A percentile compares a stretch with the other conserved stretches of the same genome.
These are phyloP conservation scores for Camellia japonica DNA, from an alignment of 148 eudicot genomes.

Conservation along the genomic window DNA sequence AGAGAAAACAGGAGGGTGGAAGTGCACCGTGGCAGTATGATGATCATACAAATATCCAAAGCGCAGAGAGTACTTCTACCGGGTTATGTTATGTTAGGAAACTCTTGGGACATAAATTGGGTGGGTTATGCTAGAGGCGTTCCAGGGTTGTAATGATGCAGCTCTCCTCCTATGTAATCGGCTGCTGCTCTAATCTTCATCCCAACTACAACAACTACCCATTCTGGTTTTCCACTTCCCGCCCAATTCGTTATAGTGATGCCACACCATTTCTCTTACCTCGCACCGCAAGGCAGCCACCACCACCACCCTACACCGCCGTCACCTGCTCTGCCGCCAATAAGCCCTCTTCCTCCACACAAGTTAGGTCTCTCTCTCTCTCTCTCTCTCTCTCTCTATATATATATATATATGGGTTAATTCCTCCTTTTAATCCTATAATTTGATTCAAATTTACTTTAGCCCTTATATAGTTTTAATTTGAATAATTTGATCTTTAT, in stretches of 20 bases:
- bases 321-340: conserved; percentile 48
- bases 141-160: conserved; percentile 32
- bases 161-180: conserved; percentile 8
- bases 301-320: conserved; percentile 10
- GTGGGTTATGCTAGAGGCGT: too few relatives aligned
- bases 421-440: too few relatives aligned
- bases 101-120: neutral
- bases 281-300: neutral
- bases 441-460: too few relatives aligned
- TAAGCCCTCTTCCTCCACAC: too few relatives aligned
- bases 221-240: conserved; percentile 24
- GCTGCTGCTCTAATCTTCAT: conserved; percentile 15
- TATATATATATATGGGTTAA: too few relatives aligned
- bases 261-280: neutral
- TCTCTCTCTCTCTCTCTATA: neutral
- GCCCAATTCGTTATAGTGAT: neutral
- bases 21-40: conserved; percentile 17
- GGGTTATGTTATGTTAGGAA: too few relatives aligned
- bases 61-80: neutral
- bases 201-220: conserved; percentile 6
- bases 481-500: too few relatives aligned
- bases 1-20: neutral
- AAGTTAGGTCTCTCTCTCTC: conserved; percentile 15
- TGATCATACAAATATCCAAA: conserved; percentile 20
- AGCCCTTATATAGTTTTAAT: too few relatives aligned